Percentiles rank a stretch among this genome's conserved stretches.
These are phyloP conservation scores for Beta vulgaris DNA, from an alignment of 148 eudicot genomes.

Conservation along the genomic window DNA sequence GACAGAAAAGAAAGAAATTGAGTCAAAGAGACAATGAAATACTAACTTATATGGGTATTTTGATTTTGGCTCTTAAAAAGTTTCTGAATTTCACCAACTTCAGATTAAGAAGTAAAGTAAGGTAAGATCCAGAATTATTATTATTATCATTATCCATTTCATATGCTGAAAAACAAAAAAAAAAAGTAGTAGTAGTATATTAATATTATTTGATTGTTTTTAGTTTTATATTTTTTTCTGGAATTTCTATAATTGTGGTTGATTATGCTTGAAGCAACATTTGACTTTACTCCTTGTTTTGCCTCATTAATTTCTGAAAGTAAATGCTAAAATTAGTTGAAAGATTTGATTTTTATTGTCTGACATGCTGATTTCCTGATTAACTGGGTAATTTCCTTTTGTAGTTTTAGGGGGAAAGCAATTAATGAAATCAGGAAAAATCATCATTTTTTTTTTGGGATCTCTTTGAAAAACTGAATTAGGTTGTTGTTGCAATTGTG, in stretches of 20 bases:
- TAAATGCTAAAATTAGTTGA: slow-evolving; percentile 6
- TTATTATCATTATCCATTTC: not conserved
- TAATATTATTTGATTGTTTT: too few species aligned
- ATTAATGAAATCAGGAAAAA: not conserved
- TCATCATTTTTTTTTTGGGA: not conserved
- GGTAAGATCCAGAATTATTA: slow-evolving; percentile 5
- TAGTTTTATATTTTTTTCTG: not conserved
- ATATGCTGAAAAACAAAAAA: not conserved
- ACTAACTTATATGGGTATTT: not conserved
- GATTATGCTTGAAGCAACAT: slow-evolving; percentile 19
- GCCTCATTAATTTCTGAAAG: not conserved
- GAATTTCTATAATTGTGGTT: not conserved
- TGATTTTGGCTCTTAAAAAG: too few species aligned
- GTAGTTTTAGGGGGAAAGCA: not conserved
- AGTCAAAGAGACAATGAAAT: not conserved
- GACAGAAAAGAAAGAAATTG: not conserved
- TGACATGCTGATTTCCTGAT: too few species aligned
- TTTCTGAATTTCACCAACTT: not conserved
- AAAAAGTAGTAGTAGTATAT: not conserved
- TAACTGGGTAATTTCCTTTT: not conserved
- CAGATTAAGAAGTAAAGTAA: not conserved
- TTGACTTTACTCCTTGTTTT: not conserved
- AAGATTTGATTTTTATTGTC: not conserved
- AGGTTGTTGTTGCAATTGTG: not conserved
- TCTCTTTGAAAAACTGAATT: not conserved